Conservation (phyloP, 768 basidiomycete genomes). For the Gloeopeniophorella convolvens region DNA sequence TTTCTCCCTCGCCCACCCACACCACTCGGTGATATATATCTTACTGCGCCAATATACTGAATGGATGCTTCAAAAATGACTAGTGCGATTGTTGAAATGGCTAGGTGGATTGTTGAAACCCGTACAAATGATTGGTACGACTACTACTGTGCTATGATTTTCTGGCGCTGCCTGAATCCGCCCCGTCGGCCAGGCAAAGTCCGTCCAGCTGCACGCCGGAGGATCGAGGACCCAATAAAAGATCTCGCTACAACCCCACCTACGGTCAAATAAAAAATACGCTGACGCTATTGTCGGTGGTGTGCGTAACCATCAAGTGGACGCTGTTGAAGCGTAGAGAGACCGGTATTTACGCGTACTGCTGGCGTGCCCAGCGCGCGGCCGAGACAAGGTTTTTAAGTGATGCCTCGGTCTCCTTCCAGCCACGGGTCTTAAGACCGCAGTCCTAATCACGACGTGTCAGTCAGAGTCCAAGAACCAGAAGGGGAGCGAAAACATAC, state of each 20-base stretch:
- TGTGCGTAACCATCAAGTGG: slow-evolving; percentile 60
- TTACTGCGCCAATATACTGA: slow-evolving; percentile 5
- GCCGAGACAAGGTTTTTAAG: slow-evolving; percentile 82
- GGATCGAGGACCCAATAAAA: slow-evolving; percentile 8
- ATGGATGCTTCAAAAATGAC: too few species aligned
- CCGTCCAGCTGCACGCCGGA: too few species aligned
- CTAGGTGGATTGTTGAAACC: slow-evolving; percentile 76
- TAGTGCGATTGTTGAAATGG: too few species aligned
- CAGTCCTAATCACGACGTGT: slow-evolving; percentile 54
- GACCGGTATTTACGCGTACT: slow-evolving; percentile 56
- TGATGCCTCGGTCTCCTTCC: slow-evolving; percentile 95
- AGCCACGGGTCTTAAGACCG: slow-evolving; percentile 97
- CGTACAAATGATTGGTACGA: slow-evolving; percentile 41
- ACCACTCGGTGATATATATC: neutral
- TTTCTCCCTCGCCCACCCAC: neutral
- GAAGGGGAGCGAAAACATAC: slow-evolving; percentile 29
- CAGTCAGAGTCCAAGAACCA: neutral
- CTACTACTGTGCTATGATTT: slow-evolving; percentile 1
- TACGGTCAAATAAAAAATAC: slow-evolving; percentile 10
- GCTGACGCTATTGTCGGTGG: slow-evolving; percentile 24
- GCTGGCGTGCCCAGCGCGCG: slow-evolving; percentile 89
- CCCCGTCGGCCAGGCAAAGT: slow-evolving; percentile 3
- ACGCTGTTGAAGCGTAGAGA: slow-evolving; percentile 88
- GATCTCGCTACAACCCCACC: slow-evolving; percentile 19
- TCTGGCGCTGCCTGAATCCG: too few species aligned